phyloP scores from a whole-genome alignment of 805 yeast species.

The Kazachstania taianensis region DNA sequence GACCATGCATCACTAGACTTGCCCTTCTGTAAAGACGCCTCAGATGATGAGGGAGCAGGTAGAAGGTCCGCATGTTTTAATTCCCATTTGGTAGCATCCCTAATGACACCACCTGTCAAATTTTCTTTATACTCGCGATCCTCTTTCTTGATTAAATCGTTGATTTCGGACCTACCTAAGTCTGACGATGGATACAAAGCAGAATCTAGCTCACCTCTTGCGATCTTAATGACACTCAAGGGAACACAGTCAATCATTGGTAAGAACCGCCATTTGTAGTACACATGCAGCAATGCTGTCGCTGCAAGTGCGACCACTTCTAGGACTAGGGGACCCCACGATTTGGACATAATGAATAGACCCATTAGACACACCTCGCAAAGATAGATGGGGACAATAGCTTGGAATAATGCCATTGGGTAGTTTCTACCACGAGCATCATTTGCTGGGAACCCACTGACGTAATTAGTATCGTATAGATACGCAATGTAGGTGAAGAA shows the following conservation, averaged over 20 bases:
- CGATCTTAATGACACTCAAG: slow-evolving; percentile 39
- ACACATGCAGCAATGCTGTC: slow-evolving; percentile 51
- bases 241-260: slow-evolving; percentile 64
- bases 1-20: neutral
- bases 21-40: neutral
- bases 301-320: slow-evolving; percentile 51
- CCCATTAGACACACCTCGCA: slow-evolving; percentile 63
- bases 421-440: slow-evolving; percentile 69
- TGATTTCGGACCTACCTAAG: slow-evolving; percentile 53
- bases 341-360: slow-evolving; percentile 63
- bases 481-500: slow-evolving; percentile 50
- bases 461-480: slow-evolving; percentile 55
- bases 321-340: slow-evolving; percentile 69
- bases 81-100: slow-evolving; percentile 24
- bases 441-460: slow-evolving; percentile 39
- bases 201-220: slow-evolving; percentile 32
- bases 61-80: slow-evolving; percentile 23
- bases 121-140: slow-evolving; percentile 16
- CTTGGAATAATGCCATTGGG: slow-evolving; percentile 61
- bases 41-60: slow-evolving; percentile 9
- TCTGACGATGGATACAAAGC: slow-evolving; percentile 49
- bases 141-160: slow-evolving; percentile 36
- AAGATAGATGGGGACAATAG: slow-evolving; percentile 60
- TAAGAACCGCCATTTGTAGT: slow-evolving; percentile 46
- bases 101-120: slow-evolving; percentile 20